A percentile compares a stretch with the other conserved stretches of the same genome.
These are phyloP conservation scores for Schizosaccharomyces cryophilus DNA, from an alignment of 805 yeast genomes.

Conservation along the genomic window DNA sequence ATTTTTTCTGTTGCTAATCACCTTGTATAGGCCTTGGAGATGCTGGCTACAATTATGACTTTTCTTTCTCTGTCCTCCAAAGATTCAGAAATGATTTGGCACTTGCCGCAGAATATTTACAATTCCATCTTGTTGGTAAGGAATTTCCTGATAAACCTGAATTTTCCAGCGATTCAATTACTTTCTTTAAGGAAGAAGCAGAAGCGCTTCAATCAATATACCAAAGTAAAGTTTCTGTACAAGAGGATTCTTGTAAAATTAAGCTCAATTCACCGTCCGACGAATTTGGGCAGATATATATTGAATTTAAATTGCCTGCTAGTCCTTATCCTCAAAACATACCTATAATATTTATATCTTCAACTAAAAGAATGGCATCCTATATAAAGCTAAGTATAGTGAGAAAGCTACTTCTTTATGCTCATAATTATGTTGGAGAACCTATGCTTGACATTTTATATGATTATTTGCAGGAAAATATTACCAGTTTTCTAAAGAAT, in stretches of 20 bases:
- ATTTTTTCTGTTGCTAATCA: no score
- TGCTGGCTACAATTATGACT: background rate
- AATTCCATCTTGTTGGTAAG: no score
- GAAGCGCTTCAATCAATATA: background rate
- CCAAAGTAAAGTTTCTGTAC: background rate
- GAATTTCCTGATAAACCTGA: no score
- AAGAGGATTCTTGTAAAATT: background rate
- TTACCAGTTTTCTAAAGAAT: conserved; percentile 30
- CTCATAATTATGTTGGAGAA: conserved; percentile 31
- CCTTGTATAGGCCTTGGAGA: background rate
- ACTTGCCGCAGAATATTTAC: no score
- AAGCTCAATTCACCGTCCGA: background rate
- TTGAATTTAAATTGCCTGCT: background rate
- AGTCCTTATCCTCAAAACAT: background rate
- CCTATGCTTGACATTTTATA: conserved; percentile 41
- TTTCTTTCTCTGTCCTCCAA: background rate
- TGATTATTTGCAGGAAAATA: conserved; percentile 55
- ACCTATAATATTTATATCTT: conserved; percentile 6
- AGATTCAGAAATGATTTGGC: no score
- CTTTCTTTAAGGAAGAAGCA: no score
- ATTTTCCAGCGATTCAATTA: no score
- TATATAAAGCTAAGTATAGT: conserved; percentile 16
- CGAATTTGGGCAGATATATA: background rate
- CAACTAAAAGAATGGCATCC: conserved; percentile 24
- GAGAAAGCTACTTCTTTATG: conserved; percentile 12